Base-by-base conservation (phyloP, 2,329 filamentous ascomycete species). In the Calycina marina region DNA sequence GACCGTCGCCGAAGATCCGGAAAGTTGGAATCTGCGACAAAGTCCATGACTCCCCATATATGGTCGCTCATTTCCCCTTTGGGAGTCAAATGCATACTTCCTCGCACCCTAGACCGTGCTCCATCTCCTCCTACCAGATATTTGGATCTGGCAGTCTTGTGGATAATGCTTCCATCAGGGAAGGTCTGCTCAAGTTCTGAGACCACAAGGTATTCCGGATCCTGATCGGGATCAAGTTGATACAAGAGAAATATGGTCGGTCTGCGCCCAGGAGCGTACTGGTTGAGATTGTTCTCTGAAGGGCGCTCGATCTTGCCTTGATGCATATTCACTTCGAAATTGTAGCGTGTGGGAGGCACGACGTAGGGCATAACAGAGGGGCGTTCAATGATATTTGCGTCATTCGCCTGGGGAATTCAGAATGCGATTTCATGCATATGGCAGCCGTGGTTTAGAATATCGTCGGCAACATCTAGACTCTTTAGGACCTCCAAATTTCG, bases 111-210 rank as follows among this genome's bases (percentile, higher is more conserved):
- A 25, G 62, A 67, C 40, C 70, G 66, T 0, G 67, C 65, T n/a
- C 61, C 61, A 36, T 65, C 61, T 31, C 67, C 72, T 0, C 75
- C 76, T 3, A 82, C 59, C 20, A 81, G 58, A 40, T 77, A 78
- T 48, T 75, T 75, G 10, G 66, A 62, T 18, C 57, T 62, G 4
- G 75, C 55, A 0, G 54, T 51, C 3, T 66, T 69, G 37, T 71
- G 68, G 25, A 69, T 66, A 5, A 60, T 54, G 0, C 60, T 50
- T 2, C 75, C 46, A 9, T 35, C 5, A 5, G 25, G 25, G 6
- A 11, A 11, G 20, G 20, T 24, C 20, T 8, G n/a, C n/a, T 26
- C 51, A 29, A 37, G 32, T 14, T 35, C 34, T 5, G 18, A 2
- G 37, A 47, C 2, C 49, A 50, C 4, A 18, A 36, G 69, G 68